Conservation (phyloP, 192 early-diverging fungal genomes). For the Podila horticola region DNA sequence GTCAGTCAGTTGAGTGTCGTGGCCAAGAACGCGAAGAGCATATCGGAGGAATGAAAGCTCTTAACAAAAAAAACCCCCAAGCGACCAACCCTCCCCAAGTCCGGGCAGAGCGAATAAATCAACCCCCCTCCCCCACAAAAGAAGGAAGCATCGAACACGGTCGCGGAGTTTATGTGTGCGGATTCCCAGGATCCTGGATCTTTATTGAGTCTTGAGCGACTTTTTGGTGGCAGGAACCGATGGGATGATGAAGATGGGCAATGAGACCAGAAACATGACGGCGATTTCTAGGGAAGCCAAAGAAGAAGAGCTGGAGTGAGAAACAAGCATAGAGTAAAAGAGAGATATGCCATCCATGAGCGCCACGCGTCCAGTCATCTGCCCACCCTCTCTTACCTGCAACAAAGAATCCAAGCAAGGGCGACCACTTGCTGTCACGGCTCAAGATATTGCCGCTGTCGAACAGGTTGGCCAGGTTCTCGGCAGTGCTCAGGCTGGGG, state of each 20-base stretch:
- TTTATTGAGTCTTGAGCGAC: slow-evolving; percentile 33
- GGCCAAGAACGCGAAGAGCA: too few species aligned
- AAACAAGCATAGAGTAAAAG: not conserved
- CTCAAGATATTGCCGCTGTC: slow-evolving; percentile 31
- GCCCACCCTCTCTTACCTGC: slow-evolving; percentile 12
- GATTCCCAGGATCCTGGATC: not conserved
- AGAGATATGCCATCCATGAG: not conserved
- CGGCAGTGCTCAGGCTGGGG: not conserved
- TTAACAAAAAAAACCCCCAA: too few species aligned
- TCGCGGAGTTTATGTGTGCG: not conserved
- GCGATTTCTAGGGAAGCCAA: slow-evolving; percentile 10
- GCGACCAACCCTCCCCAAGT: too few species aligned
- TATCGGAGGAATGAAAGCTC: too few species aligned
- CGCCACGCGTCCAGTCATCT: not conserved
- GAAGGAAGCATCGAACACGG: not conserved
- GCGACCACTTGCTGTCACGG: slow-evolving; percentile 44
- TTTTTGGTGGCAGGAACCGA: slow-evolving; percentile 10
- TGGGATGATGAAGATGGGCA: slow-evolving; percentile 41
- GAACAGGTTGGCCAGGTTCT: slow-evolving; percentile 22
- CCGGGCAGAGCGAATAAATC: not conserved
- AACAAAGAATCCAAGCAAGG: slow-evolving; percentile 45
- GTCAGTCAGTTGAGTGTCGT: too few species aligned
- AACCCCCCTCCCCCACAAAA: too few species aligned
- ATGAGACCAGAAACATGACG: slow-evolving; percentile 31
- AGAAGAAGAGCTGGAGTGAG: not conserved